Conservation (phyloP, 1,284 basidiomycete species). For the Rhodotorula glutinis region DNA sequence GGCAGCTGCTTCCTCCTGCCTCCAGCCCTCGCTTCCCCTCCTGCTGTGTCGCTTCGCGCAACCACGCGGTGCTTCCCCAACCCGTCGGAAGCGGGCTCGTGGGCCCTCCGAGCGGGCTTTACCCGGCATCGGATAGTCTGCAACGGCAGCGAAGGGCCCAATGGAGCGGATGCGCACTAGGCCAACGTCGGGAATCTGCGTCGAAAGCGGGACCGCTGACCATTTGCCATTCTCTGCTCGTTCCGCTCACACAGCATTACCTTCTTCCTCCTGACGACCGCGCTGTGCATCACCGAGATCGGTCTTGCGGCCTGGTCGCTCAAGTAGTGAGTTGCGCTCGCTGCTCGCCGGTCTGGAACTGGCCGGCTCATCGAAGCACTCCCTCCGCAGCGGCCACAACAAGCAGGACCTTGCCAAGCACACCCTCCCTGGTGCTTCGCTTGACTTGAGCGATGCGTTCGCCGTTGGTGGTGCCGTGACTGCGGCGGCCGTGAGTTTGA, state of each 20-base stretch:
- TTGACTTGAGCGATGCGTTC: constrained; percentile 16
- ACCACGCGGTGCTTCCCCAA: not conserved
- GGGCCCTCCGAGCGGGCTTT: no score
- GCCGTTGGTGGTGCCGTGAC: constrained; percentile 15
- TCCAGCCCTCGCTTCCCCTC: no score
- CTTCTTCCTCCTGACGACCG: constrained; percentile 12
- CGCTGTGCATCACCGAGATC: constrained; percentile 21
- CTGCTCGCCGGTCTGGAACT: no score
- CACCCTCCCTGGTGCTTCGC: constrained; percentile 6
- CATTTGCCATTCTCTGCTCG: no score
- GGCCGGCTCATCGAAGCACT: not conserved
- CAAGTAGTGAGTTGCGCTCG: not conserved
- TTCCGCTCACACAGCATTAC: not conserved
- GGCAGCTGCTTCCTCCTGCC: not conserved
- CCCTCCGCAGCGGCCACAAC: constrained; percentile 2
- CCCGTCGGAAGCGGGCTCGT: not conserved
- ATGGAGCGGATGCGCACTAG: no score
- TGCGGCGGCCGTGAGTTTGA: constrained; percentile 6
- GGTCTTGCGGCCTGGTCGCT: constrained; percentile 20
- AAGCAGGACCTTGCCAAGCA: constrained; percentile 3
- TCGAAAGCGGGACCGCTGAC: no score
- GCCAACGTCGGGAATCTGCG: no score
- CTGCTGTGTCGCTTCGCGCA: not conserved
- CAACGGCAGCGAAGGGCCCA: no score
- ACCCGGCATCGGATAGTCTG: no score